Conservation (phyloP, 1,284 basidiomycete genomes). For the Sparassis latifolia region DNA sequence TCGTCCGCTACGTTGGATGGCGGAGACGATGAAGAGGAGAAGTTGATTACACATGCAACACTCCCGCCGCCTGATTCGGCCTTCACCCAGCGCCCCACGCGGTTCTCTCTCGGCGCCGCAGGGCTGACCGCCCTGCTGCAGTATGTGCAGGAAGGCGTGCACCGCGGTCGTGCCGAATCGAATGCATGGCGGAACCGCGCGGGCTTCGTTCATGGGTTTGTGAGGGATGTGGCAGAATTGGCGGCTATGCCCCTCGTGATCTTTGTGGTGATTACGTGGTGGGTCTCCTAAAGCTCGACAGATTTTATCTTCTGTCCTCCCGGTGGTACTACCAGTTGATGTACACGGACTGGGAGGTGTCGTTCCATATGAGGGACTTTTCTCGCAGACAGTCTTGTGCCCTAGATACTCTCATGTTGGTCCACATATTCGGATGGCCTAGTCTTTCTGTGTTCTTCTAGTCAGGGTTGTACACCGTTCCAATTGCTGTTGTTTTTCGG, state of each 20-base stretch:
- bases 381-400: too few species aligned
- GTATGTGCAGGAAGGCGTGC: not conserved
- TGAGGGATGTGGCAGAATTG: conserved; percentile 26
- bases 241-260: conserved; percentile 31
- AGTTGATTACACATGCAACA: conserved; percentile 4
- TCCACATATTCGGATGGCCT: too few species aligned
- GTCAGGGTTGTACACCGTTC: too few species aligned
- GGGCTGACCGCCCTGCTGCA: not conserved
- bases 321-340: too few species aligned
- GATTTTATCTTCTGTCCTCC: too few species aligned
- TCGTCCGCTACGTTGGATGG: not conserved
- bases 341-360: too few species aligned
- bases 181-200: conserved; percentile 6
- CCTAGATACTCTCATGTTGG: too few species aligned
- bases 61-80: conserved; percentile 1
- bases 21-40: too few species aligned
- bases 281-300: conserved; percentile 13
- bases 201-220: conserved; percentile 25
- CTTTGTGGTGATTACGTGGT: conserved; percentile 22
- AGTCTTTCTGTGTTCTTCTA: too few species aligned
- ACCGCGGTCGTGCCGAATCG: conserved; percentile 3
- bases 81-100: conserved; percentile 14
- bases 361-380: too few species aligned
- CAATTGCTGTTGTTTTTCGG: too few species aligned
- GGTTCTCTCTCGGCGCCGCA: not conserved